Base-by-base conservation (phyloP, 139 green algal genomes). In the Volvox africanus region DNA sequence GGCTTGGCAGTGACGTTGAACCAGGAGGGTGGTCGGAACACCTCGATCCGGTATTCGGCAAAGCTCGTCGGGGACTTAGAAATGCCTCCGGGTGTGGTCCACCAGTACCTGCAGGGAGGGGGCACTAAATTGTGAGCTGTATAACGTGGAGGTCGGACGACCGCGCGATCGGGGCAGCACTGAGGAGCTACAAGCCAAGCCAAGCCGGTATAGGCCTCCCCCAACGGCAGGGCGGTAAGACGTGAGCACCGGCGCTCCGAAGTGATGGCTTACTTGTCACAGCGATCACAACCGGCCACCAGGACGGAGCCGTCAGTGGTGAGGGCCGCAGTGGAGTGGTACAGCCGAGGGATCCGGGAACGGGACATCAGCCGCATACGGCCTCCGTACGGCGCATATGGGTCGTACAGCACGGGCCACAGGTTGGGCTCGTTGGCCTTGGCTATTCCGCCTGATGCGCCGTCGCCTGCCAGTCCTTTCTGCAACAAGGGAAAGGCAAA, bases 11-110 rank as follows among this genome's bases (percentile, higher is more conserved):
- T 33, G 19, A 87, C 19, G 50, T 92, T 62, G 62, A 92, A 94
- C 35, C 69, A 88, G 37, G 61, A 91, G 16, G 92, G 89, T 22
- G 92, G 92, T 16, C 87, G 89, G 81, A 91, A 93, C 32, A 93
- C 89, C 92, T 94, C 92, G 61, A 87, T 86, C 67, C 92, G 92
- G 89, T 94, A 94, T 80, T 94, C 92, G 32, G 86, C 86, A 32
- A 92, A 89, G 9, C 37, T 76, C 44, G 83, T 82, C 20, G 82
- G 65, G 0, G 82, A 88, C 32, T 73, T 86, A 6, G 71, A 87
- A 11, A 79, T 77, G 85, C 71, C 71, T 68, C 50, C 71, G n/a
- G 85, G 85, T n/a, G 85, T 83, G 28, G 86, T 90, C 73, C 73
- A 90, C 86, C 86, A 83, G 30, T 77, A 90, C 73, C 73, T 90